These are phyloP conservation scores for Trypanosoma avium DNA, from an alignment of 208 protist species.

Conservation along the genomic window DNA sequence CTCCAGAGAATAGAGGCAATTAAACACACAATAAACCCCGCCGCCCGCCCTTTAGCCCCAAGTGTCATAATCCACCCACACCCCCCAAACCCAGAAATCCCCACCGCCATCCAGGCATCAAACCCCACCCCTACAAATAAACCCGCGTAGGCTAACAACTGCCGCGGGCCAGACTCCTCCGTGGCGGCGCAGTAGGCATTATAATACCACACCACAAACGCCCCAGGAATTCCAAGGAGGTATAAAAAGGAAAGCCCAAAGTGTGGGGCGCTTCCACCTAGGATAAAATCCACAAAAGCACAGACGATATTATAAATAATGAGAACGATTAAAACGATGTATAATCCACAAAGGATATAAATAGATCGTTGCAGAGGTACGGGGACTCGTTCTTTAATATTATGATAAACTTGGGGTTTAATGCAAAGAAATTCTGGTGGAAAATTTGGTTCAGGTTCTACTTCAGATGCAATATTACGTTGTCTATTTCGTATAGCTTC, in stretches of 20 bases:
- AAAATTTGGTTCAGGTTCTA: conserved; percentile 76
- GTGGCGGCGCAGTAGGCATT: conserved; percentile 63
- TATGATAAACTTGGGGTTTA: conserved; percentile 83
- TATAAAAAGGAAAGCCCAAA: conserved; percentile 88
- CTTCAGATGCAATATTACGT: conserved; percentile 21
- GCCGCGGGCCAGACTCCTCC: conserved; percentile 37
- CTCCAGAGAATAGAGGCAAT: conserved; percentile 72
- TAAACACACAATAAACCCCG: conserved; percentile 46
- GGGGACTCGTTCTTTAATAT: conserved; percentile 77
- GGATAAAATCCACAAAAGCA: conserved; percentile 50
- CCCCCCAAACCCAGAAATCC: conserved; percentile 63
- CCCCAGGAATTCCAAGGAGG: conserved; percentile 75
- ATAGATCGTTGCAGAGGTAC: conserved; percentile 74
- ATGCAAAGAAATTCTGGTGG: conserved; percentile 82
- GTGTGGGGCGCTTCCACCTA: conserved; percentile 50
- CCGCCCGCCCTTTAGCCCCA: not conserved
- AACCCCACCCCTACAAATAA: conserved; percentile 62
- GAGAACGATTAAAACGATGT: conserved; percentile 56
- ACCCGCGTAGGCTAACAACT: conserved; percentile 56
- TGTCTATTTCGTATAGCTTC: conserved; percentile 40
- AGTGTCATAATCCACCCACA: conserved; percentile 78
- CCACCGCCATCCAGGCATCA: conserved; percentile 83
- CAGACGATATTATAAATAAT: conserved; percentile 81
- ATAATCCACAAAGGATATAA: conserved; percentile 74
- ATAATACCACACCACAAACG: conserved; percentile 85